Base-by-base conservation (phyloP, 139 green algal species). In the Tetraselmis chui region DNA sequence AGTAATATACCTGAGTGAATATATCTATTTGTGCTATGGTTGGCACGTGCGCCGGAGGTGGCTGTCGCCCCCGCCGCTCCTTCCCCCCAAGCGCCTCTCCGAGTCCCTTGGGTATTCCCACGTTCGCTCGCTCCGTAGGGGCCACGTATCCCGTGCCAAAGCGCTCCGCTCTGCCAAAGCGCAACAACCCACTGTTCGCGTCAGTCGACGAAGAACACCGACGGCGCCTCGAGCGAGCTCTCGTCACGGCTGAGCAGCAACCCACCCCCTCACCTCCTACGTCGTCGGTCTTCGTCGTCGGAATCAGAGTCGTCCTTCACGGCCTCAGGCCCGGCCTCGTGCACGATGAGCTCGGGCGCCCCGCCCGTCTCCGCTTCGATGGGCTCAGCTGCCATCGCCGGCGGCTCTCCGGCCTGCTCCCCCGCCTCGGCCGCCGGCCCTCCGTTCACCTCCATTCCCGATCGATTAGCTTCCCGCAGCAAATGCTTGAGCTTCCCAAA, bases 111-210 rank as follows among this genome's bases (percentile, higher is more conserved):
- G n/a, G n/a, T n/a, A n/a, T n/a, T n/a, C n/a, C n/a, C n/a, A n/a
- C n/a, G n/a, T n/a, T 85, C 0, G 82, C 31, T 0, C 78, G 77
- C 59, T 88, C 83, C 25, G 76, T 83, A 0, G 91, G 91, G 31
- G 94, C 88, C 1, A 81, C 29, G 78, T 91, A 95, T 22, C 88
- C 31, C 0, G 82, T 82, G 0, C 85, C 83, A 79, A 95, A 95
- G 23, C 89, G 89, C 32, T 90, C 87, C 27, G 92, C 91, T 27
- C 92, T 95, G 82, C 59, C n/a, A n/a, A n/a, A n/a, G n/a, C n/a
- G n/a, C n/a, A n/a, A n/a, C n/a, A n/a, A n/a, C n/a, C n/a, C n/a
- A n/a, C n/a, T n/a, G n/a, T n/a, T n/a, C n/a, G n/a, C n/a, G n/a
- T n/a, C n/a, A n/a, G n/a, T n/a, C n/a, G n/a, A n/a, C n/a, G n/a